Conservation (phyloP, 495 filamentous ascomycete genomes). For the Podospora pseudopauciseta region DNA sequence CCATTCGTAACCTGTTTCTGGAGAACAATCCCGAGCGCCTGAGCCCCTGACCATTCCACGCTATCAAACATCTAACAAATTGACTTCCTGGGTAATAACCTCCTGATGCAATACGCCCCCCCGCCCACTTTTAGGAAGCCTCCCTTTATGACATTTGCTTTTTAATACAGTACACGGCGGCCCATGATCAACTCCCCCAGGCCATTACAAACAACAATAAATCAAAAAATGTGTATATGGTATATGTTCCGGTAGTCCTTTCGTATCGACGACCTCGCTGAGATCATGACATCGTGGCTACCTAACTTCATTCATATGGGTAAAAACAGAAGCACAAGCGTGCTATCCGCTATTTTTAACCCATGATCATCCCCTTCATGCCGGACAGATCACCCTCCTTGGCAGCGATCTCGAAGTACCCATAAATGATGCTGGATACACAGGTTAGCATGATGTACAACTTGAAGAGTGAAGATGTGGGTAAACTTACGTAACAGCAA, state of each 20-base stretch:
- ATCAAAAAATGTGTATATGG: conserved; percentile 22
- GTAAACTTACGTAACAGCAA: conserved; percentile 92
- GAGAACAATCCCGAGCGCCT: conserved; percentile 5
- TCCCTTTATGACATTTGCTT: conserved; percentile 25
- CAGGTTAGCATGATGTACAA: conserved; percentile 25
- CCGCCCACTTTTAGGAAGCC: conserved; percentile 21
- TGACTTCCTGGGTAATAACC: conserved; percentile 16
- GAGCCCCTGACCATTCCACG: not conserved
- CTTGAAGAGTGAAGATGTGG: not conserved
- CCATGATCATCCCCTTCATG: conserved; percentile 84
- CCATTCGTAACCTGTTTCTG: not conserved
- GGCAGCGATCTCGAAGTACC: conserved; percentile 98
- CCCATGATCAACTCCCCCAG: conserved; percentile 16
- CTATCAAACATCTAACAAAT: conserved; percentile 13
- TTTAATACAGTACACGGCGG: conserved; percentile 30
- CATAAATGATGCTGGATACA: conserved; percentile 81
- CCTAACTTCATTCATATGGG: conserved; percentile 4
- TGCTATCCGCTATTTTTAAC: conserved; percentile 32
- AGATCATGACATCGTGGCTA: conserved; percentile 4
- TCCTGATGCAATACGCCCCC: conserved; percentile 20
- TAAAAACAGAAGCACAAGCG: not conserved
- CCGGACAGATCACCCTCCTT: conserved; percentile 94
- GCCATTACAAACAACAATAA: conserved; percentile 22
- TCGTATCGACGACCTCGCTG: conserved; percentile 6
- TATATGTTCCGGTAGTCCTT: not conserved